These are phyloP conservation scores for Penicillium sp. DNA, from an alignment of 2,329 filamentous ascomycete genomes.

Conservation along the genomic window DNA sequence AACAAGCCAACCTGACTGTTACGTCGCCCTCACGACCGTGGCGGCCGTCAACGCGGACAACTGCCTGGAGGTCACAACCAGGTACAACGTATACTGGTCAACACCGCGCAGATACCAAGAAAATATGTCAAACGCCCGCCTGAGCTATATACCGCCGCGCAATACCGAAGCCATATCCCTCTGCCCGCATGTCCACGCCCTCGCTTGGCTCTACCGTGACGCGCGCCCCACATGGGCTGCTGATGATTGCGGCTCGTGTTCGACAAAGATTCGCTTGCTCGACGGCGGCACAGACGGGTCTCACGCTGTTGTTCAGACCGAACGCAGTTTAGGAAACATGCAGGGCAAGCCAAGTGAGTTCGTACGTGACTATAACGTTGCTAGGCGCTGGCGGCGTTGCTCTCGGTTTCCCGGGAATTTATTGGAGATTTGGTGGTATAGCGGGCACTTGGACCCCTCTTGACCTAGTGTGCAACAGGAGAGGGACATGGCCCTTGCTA, in stretches of 20 bases:
- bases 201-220: neutral
- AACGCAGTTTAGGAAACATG: neutral
- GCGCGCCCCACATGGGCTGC: neutral
- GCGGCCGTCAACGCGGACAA: constrained; percentile 2
- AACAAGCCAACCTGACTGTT: constrained; percentile 7
- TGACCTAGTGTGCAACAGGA: no score
- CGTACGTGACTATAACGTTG: neutral
- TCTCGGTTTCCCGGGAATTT: neutral
- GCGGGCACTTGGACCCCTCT: no score
- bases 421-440: neutral
- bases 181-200: constrained; percentile 4
- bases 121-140: neutral
- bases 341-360: neutral
- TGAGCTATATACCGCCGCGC: neutral
- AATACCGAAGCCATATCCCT: neutral
- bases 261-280: neutral
- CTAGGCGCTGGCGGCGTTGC: neutral
- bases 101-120: neutral
- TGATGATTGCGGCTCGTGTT: neutral
- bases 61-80: constrained; percentile 2
- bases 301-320: constrained; percentile 1
- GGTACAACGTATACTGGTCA: constrained; percentile 7
- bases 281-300: neutral
- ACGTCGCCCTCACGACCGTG: neutral
- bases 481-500: no score